Evolutionary conservation across 331 rosid genomes (phyloP).

Genomic region (Arachis monticola): DNA sequence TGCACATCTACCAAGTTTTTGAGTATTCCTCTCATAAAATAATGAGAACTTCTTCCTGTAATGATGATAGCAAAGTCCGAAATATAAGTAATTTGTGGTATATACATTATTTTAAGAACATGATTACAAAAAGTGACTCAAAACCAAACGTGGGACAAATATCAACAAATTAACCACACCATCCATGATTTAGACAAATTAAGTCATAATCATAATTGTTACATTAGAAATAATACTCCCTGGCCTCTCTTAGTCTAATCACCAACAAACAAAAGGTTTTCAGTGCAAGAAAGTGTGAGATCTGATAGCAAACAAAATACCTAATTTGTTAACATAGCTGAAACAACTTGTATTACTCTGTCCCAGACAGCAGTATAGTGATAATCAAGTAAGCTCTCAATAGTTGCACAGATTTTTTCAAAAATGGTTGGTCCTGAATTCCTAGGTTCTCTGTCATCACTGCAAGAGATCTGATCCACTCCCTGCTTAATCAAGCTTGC

Average conservation of each 20-base stretch:
- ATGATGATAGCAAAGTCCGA: constrained; percentile 19
- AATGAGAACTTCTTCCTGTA: constrained; percentile 68
- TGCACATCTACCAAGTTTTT: constrained; percentile 73
- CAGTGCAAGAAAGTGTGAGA: constrained; percentile 11
- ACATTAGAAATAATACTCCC: neutral
- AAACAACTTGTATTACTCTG: constrained; percentile 70
- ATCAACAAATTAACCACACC: too few relatives aligned
- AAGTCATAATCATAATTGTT: neutral
- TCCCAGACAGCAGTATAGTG: constrained; percentile 74
- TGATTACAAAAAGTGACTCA: neutral
- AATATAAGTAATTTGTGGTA: constrained; percentile 10
- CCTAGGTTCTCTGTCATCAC: constrained; percentile 46
- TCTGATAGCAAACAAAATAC: constrained; percentile 43
- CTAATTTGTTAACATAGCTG: constrained; percentile 77
- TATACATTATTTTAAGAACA: constrained; percentile 13
- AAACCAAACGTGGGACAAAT: constrained; percentile 4
- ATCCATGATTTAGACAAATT: constrained; percentile 1
- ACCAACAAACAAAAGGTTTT: neutral
- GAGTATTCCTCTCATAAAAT: constrained; percentile 68
- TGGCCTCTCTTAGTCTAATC: neutral
- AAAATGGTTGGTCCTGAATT: constrained; percentile 75
- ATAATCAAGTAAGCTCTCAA: constrained; percentile 83
- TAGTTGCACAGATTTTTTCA: constrained; percentile 75
- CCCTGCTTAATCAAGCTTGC: constrained; percentile 79
- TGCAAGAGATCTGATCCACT: constrained; percentile 60